Conservation (phyloP, 768 basidiomycete species). For the Boletus rufocinnamomeus region DNA sequence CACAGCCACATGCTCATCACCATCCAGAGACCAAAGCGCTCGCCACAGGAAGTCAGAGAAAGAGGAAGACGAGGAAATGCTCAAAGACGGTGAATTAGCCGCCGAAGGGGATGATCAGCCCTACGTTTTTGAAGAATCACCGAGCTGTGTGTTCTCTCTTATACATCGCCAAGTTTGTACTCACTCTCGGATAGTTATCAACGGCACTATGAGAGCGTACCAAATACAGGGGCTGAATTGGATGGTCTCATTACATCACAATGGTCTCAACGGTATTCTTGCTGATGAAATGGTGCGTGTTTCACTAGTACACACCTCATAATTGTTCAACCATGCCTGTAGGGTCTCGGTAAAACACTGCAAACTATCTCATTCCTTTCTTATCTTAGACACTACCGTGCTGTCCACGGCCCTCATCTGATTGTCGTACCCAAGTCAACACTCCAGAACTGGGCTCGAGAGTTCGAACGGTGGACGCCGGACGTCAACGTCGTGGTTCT, state of each 20-base stretch:
- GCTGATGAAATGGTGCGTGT: slow-evolving; percentile 88
- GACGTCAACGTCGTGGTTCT: slow-evolving; percentile 81
- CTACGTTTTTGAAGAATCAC: slow-evolving; percentile 92
- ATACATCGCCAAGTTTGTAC: background rate
- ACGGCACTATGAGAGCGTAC: slow-evolving; percentile 89
- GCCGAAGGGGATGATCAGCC: slow-evolving; percentile 86
- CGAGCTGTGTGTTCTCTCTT: slow-evolving; percentile 61
- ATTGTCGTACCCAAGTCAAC: slow-evolving; percentile 99
- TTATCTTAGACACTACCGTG: slow-evolving; percentile 85
- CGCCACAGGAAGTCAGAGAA: slow-evolving; percentile 96
- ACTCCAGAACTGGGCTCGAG: slow-evolving; percentile 94
- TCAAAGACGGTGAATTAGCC: slow-evolving; percentile 82
- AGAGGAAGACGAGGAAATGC: slow-evolving; percentile 95
- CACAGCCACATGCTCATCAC: slow-evolving; percentile 6
- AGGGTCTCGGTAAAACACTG: slow-evolving; percentile 97
- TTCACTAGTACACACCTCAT: background rate
- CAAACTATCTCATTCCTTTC: slow-evolving; percentile 98
- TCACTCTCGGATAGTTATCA: slow-evolving; percentile 60
- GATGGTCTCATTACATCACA: slow-evolving; percentile 96
- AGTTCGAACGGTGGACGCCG: slow-evolving; percentile 89
- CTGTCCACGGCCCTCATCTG: slow-evolving; percentile 81
- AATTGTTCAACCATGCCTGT: slow-evolving; percentile 7
- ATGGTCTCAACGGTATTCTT: slow-evolving; percentile 94
- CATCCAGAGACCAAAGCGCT: slow-evolving; percentile 64
- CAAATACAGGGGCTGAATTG: slow-evolving; percentile 96